These are phyloP conservation scores for Dionaea muscipula DNA, from an alignment of 179 eudicot genomes.

Conservation along the genomic window DNA sequence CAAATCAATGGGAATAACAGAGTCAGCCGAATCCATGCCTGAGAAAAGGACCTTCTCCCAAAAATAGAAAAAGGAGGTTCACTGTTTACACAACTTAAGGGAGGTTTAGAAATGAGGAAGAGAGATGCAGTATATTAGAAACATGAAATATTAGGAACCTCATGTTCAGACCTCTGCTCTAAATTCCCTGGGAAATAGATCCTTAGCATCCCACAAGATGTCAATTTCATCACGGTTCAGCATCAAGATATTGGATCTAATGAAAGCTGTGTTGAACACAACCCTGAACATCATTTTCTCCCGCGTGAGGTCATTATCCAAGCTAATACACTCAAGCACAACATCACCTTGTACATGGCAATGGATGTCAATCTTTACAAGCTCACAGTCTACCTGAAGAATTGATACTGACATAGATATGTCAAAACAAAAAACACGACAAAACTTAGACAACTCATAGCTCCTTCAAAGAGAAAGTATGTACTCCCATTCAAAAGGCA, in stretches of 20 bases:
- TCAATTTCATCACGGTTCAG: conserved; percentile 72
- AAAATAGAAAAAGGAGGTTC: not conserved
- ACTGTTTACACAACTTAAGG: not conserved
- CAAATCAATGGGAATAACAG: conserved; percentile 21
- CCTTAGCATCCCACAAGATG: conserved; percentile 48
- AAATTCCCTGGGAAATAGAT: conserved; percentile 53
- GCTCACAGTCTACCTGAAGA: conserved; percentile 57
- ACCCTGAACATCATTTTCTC: conserved; percentile 69
- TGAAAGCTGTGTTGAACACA: conserved; percentile 82
- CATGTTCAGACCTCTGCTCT: conserved; percentile 50
- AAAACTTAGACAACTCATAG: no score
- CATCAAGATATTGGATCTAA: conserved; percentile 65
- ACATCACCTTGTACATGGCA: conserved; percentile 70
- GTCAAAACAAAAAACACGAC: not conserved
- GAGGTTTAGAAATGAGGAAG: not conserved
- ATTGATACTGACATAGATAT: not conserved
- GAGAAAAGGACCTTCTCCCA: conserved; percentile 60
- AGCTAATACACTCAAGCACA: conserved; percentile 63
- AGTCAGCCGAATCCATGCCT: conserved; percentile 48
- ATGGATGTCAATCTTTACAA: conserved; percentile 53
- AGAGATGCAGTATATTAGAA: not conserved
- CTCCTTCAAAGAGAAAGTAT: no score
- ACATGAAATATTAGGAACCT: not conserved
- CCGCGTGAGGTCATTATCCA: conserved; percentile 42
- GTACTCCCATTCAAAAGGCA: no score